Base-by-base conservation (phyloP, 2,329 filamentous ascomycete species). In the Biscogniauxia mediterranea region DNA sequence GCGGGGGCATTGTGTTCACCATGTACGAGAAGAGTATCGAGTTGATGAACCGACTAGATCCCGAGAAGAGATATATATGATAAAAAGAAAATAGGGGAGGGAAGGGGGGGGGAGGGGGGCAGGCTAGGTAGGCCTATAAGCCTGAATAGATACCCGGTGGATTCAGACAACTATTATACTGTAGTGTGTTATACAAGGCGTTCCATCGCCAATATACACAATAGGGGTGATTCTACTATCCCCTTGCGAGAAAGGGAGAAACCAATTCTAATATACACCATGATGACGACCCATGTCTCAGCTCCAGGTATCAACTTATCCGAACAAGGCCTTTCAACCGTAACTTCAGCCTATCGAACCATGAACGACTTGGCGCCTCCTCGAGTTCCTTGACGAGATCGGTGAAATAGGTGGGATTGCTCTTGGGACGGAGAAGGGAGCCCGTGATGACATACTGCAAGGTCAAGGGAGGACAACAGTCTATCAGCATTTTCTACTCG, bases 1-100 rank as follows among this genome's bases (percentile, higher is more conserved):
- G 93, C 72, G 95, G 95, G 59, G 95, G 95, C 19, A 97, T 99
- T 72, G 95, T 99, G 50, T 99, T 99, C 73, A 96, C 95, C 21
- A 96, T 98, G 89, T 95, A 97, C 75, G 94, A 98, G 80, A 97
- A 97, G 84, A 91, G 89, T 61, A 98, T 98, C 81, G 94, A 97
- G 57, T 70, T 93, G 61, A 87, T 99, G 81, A 86, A 92, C 70
- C 82, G 75, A 71, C 61, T 93, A 57, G 95, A 99, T 74, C 95
- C 95, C 0, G 85, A 96, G 70, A 87, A 88, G 73, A 89, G 84
- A 74, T 97, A 96, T 73, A 85, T 98, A 65, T 96, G 80, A 28
- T 5, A 15, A 46, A 62, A 38, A n/a, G 56, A 23, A 19, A 50
- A 58, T 52, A 46, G 49, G 57, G 15, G 19, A 8, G 51, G 8